Base-by-base conservation (phyloP, 495 filamentous ascomycete genomes). In the Lasiosphaeria hispida region DNA sequence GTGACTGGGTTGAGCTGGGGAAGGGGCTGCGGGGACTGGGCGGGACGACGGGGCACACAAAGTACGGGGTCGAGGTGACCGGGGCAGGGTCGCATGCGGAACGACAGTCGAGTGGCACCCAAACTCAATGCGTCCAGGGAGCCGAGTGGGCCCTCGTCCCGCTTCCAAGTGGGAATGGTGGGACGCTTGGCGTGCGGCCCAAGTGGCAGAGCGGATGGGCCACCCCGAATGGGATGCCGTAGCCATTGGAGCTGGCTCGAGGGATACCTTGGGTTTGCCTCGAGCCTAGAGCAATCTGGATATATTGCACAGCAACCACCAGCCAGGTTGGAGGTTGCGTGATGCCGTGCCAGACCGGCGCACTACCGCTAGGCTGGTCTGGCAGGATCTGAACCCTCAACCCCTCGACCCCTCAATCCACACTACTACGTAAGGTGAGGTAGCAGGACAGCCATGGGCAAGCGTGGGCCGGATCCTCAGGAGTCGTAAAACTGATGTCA, bases 1-100 rank as follows among this genome's bases (percentile, higher is more conserved):
- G 37, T 18, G 30, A 59, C 39, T 59, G 48, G 57, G 18, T 15
- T 36, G 47, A 30, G 7, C 4, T 34, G 38, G 34, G 34, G 48
- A 34, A 14, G 13, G 13, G 7, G 6, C 10, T 45, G 55, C 19
- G 37, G 55, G 17, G 23, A 15, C 48, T 53, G 50, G 57, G 57
- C 49, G 50, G 56, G 39, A 23, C 17, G 37, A 33, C 48, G 57
- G 57, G 30, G 36, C 33, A 30, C 23, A 30, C 23, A 30, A 30
- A 30, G 23, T 30, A 30, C 23, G 23, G 23, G 23, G 23, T 30
- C 23, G 39, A 36, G 57, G 10, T 15, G 40, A 47, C 57, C 48
- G 41, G 50, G 57, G 49, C 51, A 43, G 47, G 47, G 38, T 40
- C 38, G 47, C n/a, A 43, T 18, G 55, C 47, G 45, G 55, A 52